Evolutionary conservation across 176 grass and related monocot genomes (phyloP).

Genomic region (Oryza officinalis): DNA sequence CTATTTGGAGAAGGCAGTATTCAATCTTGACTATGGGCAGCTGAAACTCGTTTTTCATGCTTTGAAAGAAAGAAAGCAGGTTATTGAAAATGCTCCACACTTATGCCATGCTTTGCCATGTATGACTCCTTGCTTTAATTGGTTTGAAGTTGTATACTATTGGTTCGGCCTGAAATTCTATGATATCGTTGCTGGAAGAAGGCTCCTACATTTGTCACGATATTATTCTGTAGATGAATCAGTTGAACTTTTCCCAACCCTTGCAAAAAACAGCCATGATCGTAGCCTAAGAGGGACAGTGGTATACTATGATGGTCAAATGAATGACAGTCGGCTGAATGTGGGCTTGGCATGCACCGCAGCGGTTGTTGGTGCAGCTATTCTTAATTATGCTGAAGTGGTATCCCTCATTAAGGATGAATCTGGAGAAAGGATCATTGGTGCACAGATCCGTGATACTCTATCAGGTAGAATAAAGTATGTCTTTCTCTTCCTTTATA

Average conservation of each 20-base stretch:
- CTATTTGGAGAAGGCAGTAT: slow-evolving; percentile 97
- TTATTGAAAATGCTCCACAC: slow-evolving; percentile 92
- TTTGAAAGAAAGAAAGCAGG: slow-evolving; percentile 88
- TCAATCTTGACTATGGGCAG: slow-evolving; percentile 91
- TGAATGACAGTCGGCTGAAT: slow-evolving; percentile 93
- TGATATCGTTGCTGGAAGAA: slow-evolving; percentile 86
- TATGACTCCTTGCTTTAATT: slow-evolving; percentile 99
- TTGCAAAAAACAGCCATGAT: slow-evolving; percentile 61
- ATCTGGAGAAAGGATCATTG: slow-evolving; percentile 67
- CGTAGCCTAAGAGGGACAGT: slow-evolving; percentile 89
- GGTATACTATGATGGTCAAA: slow-evolving; percentile 97
- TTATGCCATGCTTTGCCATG: slow-evolving; percentile 88
- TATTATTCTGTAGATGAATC: slow-evolving; percentile 97
- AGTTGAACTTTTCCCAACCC: slow-evolving; percentile 83
- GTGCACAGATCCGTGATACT: slow-evolving; percentile 69
- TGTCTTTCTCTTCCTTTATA: slow-evolving; percentile 22
- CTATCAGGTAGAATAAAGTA: slow-evolving; percentile 87
- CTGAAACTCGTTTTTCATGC: slow-evolving; percentile 96
- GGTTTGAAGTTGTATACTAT: slow-evolving; percentile 95
- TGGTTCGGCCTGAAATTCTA: slow-evolving; percentile 94
- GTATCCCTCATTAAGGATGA: slow-evolving; percentile 86
- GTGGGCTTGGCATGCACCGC: slow-evolving; percentile 90
- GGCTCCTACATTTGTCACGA: slow-evolving; percentile 84
- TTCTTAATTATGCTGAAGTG: slow-evolving; percentile 97
- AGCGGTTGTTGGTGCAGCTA: slow-evolving; percentile 73